phyloP scores from a whole-genome alignment of 139 green algal genomes.

The Tetratostichococcus sp. region DNA sequence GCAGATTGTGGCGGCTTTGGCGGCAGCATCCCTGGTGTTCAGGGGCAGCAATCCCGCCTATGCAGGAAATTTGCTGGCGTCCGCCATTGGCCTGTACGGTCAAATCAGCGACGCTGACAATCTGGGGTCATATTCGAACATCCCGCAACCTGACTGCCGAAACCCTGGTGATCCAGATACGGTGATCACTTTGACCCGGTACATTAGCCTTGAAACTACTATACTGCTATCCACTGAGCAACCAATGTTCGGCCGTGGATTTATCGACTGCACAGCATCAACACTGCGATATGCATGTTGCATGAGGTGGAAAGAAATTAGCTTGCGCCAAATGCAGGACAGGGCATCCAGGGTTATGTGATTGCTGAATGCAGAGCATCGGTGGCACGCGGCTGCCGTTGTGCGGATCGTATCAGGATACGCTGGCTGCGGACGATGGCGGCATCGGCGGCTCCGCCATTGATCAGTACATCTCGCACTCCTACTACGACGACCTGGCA shows the following conservation, averaged over 20 bases:
- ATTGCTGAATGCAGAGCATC: not conserved
- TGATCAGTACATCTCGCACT: conserved; percentile 49
- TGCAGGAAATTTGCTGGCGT: conserved; percentile 28
- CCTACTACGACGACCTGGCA: conserved; percentile 58
- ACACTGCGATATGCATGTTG: too few species aligned
- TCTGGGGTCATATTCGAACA: conserved; percentile 1
- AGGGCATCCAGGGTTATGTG: too few species aligned
- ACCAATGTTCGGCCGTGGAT: too few species aligned
- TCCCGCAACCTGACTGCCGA: not conserved
- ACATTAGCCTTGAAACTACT: too few species aligned
- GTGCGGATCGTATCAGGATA: not conserved
- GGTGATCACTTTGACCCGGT: not conserved
- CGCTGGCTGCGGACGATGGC: not conserved
- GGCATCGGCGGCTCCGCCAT: conserved; percentile 11
- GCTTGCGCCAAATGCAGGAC: too few species aligned
- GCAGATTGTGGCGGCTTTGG: conserved; percentile 51
- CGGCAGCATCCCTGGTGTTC: conserved; percentile 58
- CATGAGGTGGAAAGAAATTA: too few species aligned
- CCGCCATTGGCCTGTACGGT: conserved; percentile 20
- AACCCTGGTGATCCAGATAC: not conserved
- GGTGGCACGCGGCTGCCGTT: not conserved
- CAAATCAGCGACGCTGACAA: not conserved
- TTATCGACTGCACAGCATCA: too few species aligned
- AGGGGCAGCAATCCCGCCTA: conserved; percentile 37
- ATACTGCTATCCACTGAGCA: too few species aligned